phyloP scores from a whole-genome alignment of 768 basidiomycete species.

The Trametes meyenii region DNA sequence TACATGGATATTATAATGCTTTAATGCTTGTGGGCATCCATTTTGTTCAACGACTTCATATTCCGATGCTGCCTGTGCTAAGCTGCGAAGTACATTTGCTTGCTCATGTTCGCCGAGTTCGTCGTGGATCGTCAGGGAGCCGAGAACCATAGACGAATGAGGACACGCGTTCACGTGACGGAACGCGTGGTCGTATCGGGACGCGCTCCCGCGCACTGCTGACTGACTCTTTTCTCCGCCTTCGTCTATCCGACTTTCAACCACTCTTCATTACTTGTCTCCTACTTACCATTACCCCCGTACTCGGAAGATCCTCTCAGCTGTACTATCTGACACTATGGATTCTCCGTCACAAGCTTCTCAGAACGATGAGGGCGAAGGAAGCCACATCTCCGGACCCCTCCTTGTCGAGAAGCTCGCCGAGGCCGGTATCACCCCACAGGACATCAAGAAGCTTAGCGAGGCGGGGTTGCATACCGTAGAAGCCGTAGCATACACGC shows the following conservation, averaged over 20 bases:
- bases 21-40: too few relatives aligned
- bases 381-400: conserved; percentile 70
- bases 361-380: conserved; percentile 52
- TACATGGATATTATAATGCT: not conserved
- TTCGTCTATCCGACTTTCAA: not conserved
- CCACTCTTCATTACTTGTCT: conserved; percentile 4
- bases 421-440: conserved; percentile 85
- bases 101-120: too few relatives aligned
- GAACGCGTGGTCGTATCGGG: conserved; percentile 14
- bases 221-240: conserved; percentile 6
- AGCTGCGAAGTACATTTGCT: not conserved
- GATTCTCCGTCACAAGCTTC: conserved; percentile 57
- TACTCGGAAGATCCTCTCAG: not conserved
- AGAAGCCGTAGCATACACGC: conserved; percentile 94
- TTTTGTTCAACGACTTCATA: too few relatives aligned
- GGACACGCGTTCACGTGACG: conserved; percentile 31
- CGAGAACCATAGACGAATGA: not conserved
- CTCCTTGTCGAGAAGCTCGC: conserved; percentile 82
- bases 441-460: conserved; percentile 93
- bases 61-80: too few relatives aligned
- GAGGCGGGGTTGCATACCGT: conserved; percentile 94
- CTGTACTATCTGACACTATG: conserved; percentile 37
- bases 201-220: conserved; percentile 9
- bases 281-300: not conserved
- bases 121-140: not conserved